Evolutionary conservation across 2,329 filamentous ascomycete genomes (phyloP).

Genomic region (Curvularia spicifera): DNA sequence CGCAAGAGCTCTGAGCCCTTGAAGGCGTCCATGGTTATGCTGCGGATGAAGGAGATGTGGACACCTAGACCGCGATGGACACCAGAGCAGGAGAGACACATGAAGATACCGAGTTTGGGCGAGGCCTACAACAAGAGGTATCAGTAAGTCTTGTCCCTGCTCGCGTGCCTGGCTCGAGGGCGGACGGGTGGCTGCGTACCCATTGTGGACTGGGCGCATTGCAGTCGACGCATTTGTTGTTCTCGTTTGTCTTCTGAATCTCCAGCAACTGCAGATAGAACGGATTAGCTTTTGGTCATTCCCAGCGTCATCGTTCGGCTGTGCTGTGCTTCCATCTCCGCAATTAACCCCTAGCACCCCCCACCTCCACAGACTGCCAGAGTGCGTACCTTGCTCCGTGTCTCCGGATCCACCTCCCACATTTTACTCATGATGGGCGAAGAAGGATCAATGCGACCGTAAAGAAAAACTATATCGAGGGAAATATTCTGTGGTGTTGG

Average conservation of each 20-base stretch:
- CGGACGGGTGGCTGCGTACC: slow-evolving; percentile 61
- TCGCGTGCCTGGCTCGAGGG: slow-evolving; percentile 13
- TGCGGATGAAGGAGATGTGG: slow-evolving; percentile 97
- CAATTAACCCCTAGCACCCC: slow-evolving; percentile 17
- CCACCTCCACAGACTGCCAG: slow-evolving; percentile 15
- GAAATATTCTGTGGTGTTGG: slow-evolving; percentile 1
- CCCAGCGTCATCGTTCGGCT: background rate
- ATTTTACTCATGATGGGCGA: slow-evolving; percentile 67
- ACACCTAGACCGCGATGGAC: slow-evolving; percentile 94
- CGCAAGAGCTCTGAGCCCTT: slow-evolving; percentile 90
- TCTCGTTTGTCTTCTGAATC: slow-evolving; percentile 88
- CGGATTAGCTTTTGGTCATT: slow-evolving; percentile 21
- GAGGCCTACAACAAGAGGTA: slow-evolving; percentile 61
- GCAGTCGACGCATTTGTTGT: slow-evolving; percentile 94
- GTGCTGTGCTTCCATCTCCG: slow-evolving; percentile 2
- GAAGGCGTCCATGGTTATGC: slow-evolving; percentile 98
- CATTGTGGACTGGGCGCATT: slow-evolving; percentile 95
- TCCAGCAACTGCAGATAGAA: slow-evolving; percentile 71
- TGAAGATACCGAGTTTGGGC: slow-evolving; percentile 98
- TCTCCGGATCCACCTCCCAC: slow-evolving; percentile 99
- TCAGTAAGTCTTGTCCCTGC: slow-evolving; percentile 25
- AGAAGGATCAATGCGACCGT: slow-evolving; percentile 1
- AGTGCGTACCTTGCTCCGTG: slow-evolving; percentile 79
- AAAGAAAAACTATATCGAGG: background rate
- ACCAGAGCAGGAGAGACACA: slow-evolving; percentile 94